phyloP scores from a whole-genome alignment of 805 yeast species.

The Ogataea minuta region DNA sequence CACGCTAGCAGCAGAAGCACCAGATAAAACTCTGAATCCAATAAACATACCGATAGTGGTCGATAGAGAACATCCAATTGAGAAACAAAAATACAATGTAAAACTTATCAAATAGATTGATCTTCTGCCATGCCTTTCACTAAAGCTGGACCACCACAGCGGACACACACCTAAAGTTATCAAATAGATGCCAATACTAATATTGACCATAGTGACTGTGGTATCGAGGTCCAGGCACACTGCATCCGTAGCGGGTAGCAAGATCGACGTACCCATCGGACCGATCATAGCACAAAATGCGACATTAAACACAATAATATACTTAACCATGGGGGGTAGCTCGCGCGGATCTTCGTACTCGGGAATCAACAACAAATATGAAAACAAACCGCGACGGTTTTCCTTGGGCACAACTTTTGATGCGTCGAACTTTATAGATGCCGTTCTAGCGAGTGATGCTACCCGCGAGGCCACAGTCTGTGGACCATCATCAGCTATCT shows the following conservation, averaged over 20 bases:
- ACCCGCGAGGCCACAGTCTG: neutral
- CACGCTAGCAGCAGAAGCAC: constrained; percentile 82
- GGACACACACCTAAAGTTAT: constrained; percentile 77
- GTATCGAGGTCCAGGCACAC: constrained; percentile 57
- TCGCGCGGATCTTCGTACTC: constrained; percentile 74
- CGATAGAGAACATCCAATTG: constrained; percentile 69
- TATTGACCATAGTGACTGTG: constrained; percentile 58
- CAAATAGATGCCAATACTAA: constrained; percentile 78
- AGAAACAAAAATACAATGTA: constrained; percentile 57
- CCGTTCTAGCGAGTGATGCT: constrained; percentile 9
- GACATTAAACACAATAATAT: constrained; percentile 57
- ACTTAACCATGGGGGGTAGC: constrained; percentile 50
- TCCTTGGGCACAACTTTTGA: constrained; percentile 33
- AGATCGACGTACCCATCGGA: constrained; percentile 85
- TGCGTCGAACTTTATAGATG: constrained; percentile 27
- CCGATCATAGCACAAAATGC: constrained; percentile 78
- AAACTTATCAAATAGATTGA: constrained; percentile 71
- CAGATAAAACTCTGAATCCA: constrained; percentile 66
- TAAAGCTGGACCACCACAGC: constrained; percentile 83
- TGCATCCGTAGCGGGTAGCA: constrained; percentile 72
- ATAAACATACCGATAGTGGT: constrained; percentile 61
- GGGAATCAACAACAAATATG: constrained; percentile 52
- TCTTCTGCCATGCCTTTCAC: constrained; percentile 74
- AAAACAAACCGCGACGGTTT: constrained; percentile 59
- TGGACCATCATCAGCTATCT: constrained; percentile 1